phyloP scores from a whole-genome alignment of 176 grass and related monocot species.

The Musa itinerans region DNA sequence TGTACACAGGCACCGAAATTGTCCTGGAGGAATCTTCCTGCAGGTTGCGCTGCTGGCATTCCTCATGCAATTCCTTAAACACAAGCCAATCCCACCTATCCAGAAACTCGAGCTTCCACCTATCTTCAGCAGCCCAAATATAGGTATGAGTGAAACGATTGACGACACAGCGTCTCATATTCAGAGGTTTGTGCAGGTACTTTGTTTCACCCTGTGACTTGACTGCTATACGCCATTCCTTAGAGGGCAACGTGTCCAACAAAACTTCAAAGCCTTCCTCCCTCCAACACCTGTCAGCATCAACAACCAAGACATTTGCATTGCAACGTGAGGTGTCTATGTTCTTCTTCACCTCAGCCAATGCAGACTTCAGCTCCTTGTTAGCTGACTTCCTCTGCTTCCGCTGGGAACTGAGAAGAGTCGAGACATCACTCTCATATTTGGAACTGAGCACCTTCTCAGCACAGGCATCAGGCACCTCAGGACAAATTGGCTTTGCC shows the following conservation, averaged over 20 bases:
- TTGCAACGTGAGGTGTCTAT: conserved; percentile 51
- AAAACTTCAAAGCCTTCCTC: conserved; percentile 65
- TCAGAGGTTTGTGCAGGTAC: conserved; percentile 45
- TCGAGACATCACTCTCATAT: conserved; percentile 74
- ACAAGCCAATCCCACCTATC: conserved; percentile 87
- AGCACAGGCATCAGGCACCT: background rate
- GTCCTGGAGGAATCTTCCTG: conserved; percentile 22
- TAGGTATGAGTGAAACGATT: conserved; percentile 84
- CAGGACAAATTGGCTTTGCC: background rate
- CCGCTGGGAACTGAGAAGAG: conserved; percentile 42
- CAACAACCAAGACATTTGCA: conserved; percentile 59
- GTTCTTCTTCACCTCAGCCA: conserved; percentile 69
- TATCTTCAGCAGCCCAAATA: conserved; percentile 75
- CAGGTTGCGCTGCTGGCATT: conserved; percentile 56
- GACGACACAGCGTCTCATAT: conserved; percentile 52
- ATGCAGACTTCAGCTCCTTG: conserved; percentile 28
- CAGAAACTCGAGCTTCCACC: conserved; percentile 75
- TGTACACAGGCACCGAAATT: conserved; percentile 67
- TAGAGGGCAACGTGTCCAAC: conserved; percentile 38
- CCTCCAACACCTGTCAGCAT: conserved; percentile 68
- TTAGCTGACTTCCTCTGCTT: conserved; percentile 44
- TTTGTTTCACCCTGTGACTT: conserved; percentile 49
- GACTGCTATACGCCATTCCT: conserved; percentile 71
- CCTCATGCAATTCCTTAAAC: conserved; percentile 78
- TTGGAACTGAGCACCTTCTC: conserved; percentile 49